Evolutionary conservation across 805 yeast species (phyloP).

Genomic region (Lachancea sp.): DNA sequence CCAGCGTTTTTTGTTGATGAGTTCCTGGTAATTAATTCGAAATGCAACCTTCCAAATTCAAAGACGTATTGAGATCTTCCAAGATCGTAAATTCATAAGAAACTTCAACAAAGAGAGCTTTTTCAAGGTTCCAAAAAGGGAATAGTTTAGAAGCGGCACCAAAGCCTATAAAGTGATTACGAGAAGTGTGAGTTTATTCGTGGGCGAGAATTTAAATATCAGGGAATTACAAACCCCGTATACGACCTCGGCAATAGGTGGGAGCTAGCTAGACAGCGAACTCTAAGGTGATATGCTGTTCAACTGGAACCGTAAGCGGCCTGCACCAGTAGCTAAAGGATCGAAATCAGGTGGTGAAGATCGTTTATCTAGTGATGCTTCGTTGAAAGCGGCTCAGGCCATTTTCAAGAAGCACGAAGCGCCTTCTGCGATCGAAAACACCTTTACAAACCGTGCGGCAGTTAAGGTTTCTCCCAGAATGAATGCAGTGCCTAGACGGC

Average conservation of each 20-base stretch:
- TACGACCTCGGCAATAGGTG: background rate
- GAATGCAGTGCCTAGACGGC: background rate
- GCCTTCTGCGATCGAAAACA: background rate
- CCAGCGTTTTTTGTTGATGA: background rate
- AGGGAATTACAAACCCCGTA: background rate
- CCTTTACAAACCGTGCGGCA: background rate
- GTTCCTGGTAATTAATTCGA: too few species aligned
- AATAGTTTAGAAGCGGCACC: background rate
- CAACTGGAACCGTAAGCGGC: slow-evolving; percentile 3
- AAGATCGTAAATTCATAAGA: background rate
- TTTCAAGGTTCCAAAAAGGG: background rate
- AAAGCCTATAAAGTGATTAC: background rate
- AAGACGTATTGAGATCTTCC: background rate
- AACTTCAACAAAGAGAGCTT: background rate
- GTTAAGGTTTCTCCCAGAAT: background rate
- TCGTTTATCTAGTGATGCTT: slow-evolving; percentile 12
- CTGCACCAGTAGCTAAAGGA: slow-evolving; percentile 1
- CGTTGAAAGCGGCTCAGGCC: slow-evolving; percentile 29
- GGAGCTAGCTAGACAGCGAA: too few species aligned
- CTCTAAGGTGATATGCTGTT: slow-evolving; percentile 10
- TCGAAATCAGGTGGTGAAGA: slow-evolving; percentile 8
- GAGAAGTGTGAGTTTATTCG: too few species aligned
- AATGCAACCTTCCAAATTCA: too few species aligned
- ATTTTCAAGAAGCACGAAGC: slow-evolving; percentile 24
- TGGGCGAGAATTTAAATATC: too few species aligned